A percentile compares a stretch with the other conserved stretches of the same genome.
phyloP scores from a whole-genome alignment of 2,329 filamentous ascomycete species.

The Botryotinia convoluta region DNA sequence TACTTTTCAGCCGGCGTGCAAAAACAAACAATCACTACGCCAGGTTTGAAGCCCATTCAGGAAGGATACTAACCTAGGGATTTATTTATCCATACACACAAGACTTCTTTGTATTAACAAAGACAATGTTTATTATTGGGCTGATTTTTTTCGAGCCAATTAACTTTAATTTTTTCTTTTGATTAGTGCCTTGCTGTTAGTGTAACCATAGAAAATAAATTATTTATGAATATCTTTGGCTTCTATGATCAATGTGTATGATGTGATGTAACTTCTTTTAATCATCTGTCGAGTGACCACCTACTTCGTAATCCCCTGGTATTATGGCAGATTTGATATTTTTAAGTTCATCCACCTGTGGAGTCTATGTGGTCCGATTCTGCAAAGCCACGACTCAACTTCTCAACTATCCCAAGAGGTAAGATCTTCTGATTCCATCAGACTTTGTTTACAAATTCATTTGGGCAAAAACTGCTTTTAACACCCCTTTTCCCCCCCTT shows the following conservation, averaged over 20 bases:
- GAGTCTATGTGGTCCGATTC: neutral
- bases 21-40: neutral
- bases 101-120: neutral
- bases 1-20: neutral
- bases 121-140: neutral
- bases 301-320: neutral
- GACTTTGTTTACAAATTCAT: neutral
- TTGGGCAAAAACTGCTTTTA: neutral
- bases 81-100: neutral
- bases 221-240: neutral
- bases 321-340: neutral
- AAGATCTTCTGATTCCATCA: neutral
- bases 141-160: neutral
- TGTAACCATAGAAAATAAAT: slow-evolving; percentile 16
- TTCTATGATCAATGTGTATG: neutral
- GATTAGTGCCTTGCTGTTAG: neutral
- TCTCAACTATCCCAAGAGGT: neutral
- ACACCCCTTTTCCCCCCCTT: neutral
- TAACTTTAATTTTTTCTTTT: neutral
- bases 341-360: neutral
- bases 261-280: neutral
- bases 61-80: slow-evolving; percentile 14
- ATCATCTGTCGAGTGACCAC: neutral
- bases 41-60: neutral
- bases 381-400: neutral